A percentile compares a stretch with the other conserved stretches of the same genome.
These are phyloP conservation scores for Kluyveromyces dobzhanskii DNA, from an alignment of 805 yeast genomes.

Conservation along the genomic window DNA sequence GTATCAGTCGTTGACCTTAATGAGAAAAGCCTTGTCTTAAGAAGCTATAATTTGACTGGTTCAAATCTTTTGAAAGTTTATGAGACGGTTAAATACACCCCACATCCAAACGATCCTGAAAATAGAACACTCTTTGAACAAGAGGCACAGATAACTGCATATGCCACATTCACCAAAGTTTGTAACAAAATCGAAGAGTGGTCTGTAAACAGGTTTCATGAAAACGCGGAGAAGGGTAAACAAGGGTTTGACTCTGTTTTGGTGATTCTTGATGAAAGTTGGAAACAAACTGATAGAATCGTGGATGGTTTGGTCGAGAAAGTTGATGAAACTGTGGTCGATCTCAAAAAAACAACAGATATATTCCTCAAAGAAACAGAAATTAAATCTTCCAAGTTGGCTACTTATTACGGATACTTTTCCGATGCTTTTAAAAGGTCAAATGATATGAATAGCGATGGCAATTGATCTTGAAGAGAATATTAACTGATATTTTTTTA, in stretches of 20 bases:
- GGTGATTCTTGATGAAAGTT: conserved; percentile 32
- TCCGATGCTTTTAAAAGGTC: conserved; percentile 13
- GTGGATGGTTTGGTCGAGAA: conserved; percentile 25
- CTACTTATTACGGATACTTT: conserved; percentile 11
- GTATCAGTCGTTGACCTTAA: conserved; percentile 73
- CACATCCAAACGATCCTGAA: conserved; percentile 47
- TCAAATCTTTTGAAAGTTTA: conserved; percentile 65
- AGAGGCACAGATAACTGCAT: conserved; percentile 83
- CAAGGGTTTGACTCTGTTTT: conserved; percentile 80
- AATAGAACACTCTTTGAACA: conserved; percentile 61
- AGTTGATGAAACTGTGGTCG: conserved; percentile 28
- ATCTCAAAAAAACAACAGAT: conserved; percentile 17
- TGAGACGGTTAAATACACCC: conserved; percentile 78
- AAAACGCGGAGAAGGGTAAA: conserved; percentile 78
- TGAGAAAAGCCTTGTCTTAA: conserved; percentile 57
- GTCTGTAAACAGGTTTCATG: conserved; percentile 81
- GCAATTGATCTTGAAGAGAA: no score
- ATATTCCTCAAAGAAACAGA: conserved; percentile 21
- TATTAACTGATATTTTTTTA: no score
- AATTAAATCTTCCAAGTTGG: conserved; percentile 13
- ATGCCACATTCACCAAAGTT: conserved; percentile 57
- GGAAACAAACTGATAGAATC: conserved; percentile 23
- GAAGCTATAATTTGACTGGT: conserved; percentile 84
- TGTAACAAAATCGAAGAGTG: conserved; percentile 86
- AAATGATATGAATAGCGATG: neutral